A percentile compares a stretch with the other conserved stretches of the same genome.
Conservation (phyloP, 768 basidiomycete species). For the Multifurca ochricompacta region DNA sequence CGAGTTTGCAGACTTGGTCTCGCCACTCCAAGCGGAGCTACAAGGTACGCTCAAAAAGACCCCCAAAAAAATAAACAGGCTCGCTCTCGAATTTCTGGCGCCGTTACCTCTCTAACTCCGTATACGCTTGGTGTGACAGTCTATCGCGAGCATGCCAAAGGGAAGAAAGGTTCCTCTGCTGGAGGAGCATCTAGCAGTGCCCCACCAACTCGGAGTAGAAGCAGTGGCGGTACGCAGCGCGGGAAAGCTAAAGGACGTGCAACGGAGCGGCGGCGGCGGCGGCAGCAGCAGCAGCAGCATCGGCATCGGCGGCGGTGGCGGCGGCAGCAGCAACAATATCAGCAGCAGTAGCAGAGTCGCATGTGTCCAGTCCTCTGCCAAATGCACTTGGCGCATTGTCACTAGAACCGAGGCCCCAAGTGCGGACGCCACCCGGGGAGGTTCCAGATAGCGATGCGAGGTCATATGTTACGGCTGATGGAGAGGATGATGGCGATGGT, state of each 20-base stretch:
- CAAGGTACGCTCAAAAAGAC: slow-evolving; percentile 40
- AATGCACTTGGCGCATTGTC: slow-evolving; percentile 17
- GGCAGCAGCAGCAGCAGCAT: no score
- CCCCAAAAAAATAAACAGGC: no score
- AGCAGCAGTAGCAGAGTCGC: no score
- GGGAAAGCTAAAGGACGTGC: slow-evolving; percentile 18
- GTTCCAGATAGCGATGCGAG: slow-evolving; percentile 21
- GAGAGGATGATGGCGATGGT: slow-evolving; percentile 28
- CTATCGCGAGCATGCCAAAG: slow-evolving; percentile 57
- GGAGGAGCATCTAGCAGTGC: slow-evolving; percentile 22
- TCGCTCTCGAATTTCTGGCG: neutral
- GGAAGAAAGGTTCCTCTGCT: slow-evolving; percentile 40
- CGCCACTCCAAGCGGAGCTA: slow-evolving; percentile 56
- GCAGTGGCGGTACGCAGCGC: neutral
- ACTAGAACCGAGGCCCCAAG: slow-evolving; percentile 23
- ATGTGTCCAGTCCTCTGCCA: slow-evolving; percentile 21
- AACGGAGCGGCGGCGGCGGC: neutral
- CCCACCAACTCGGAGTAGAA: slow-evolving; percentile 15
- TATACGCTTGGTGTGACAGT: slow-evolving; percentile 34
- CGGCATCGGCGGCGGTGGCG: no score
- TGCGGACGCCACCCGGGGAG: neutral
- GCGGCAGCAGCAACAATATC: no score
- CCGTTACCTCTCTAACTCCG: neutral
- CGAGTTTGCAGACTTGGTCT: slow-evolving; percentile 65
- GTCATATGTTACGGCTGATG: slow-evolving; percentile 22